These are phyloP conservation scores for Pseudopyrenochaeta lycopersici DNA, from an alignment of 2,329 filamentous ascomycete genomes.

Conservation along the genomic window DNA sequence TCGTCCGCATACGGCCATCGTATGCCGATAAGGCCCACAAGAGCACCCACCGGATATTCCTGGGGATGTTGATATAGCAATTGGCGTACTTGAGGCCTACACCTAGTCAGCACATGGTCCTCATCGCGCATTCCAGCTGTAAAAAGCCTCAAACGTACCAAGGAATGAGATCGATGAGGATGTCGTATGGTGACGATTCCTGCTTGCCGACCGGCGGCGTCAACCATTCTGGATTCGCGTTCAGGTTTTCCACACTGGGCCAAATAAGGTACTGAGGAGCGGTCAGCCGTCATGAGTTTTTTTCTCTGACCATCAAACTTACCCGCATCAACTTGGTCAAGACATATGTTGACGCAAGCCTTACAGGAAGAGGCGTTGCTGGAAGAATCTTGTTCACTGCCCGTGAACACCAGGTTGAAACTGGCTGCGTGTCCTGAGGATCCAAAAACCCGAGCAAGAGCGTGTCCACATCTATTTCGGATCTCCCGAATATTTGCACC, in stretches of 20 bases:
- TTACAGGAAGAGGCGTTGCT: constrained; percentile 31
- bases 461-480: constrained; percentile 46
- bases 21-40: constrained; percentile 40
- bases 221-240: constrained; percentile 46
- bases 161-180: constrained; percentile 45
- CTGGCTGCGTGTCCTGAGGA: constrained; percentile 42
- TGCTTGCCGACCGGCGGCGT: constrained; percentile 40
- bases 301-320: constrained; percentile 17
- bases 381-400: constrained; percentile 43
- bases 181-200: constrained; percentile 42
- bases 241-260: constrained; percentile 48
- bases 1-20: constrained; percentile 48
- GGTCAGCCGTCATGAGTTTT: constrained; percentile 13
- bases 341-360: constrained; percentile 43
- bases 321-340: constrained; percentile 49
- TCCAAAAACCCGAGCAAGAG: constrained; percentile 45
- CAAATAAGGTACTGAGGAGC: constrained; percentile 44
- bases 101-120: constrained; percentile 17
- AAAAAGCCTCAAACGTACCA: constrained; percentile 32
- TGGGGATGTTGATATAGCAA: constrained; percentile 43
- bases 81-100: constrained; percentile 45
- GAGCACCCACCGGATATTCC: constrained; percentile 35
- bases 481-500: constrained; percentile 42
- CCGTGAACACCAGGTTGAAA: constrained; percentile 45
- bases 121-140: too few species aligned